Percentiles rank a stretch among this genome's conserved stretches.
phyloP scores from a whole-genome alignment of 140 eudicot genomes.

The Erigeron philadelphicus region DNA sequence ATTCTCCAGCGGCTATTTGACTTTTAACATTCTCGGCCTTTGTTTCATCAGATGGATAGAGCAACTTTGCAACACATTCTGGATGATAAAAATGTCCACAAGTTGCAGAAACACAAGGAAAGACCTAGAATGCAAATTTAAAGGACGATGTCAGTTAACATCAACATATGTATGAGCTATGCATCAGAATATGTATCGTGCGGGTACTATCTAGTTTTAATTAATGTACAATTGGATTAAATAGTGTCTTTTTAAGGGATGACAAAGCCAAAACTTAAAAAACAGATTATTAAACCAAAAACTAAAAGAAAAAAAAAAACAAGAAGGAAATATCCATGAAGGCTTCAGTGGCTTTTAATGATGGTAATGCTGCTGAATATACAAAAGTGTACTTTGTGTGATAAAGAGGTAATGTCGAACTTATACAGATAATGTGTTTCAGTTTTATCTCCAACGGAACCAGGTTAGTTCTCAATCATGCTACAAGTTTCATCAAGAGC shows the following conservation, averaged over 20 bases:
- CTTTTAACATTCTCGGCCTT: slow-evolving; percentile 39
- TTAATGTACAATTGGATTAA: not conserved
- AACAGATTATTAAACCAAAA: not conserved
- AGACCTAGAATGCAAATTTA: slow-evolving; percentile 44
- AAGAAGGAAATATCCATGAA: not conserved
- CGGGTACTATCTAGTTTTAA: not conserved
- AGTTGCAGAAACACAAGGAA: slow-evolving; percentile 78
- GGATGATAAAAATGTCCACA: slow-evolving; percentile 89
- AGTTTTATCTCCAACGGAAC: not conserved
- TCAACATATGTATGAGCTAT: slow-evolving; percentile 2
- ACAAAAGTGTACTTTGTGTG: not conserved
- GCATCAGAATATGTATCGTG: not conserved
- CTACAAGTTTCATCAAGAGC: not conserved
- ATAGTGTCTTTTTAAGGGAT: not conserved
- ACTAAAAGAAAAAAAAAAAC: not conserved
- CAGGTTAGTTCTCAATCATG: not conserved
- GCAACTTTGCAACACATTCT: slow-evolving; percentile 45
- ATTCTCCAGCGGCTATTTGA: slow-evolving; percentile 56
- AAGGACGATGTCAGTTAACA: slow-evolving; percentile 7
- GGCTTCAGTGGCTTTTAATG: slow-evolving; percentile 2
- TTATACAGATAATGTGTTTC: not conserved
- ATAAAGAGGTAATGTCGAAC: not conserved
- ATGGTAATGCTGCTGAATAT: not conserved
- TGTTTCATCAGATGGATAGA: slow-evolving; percentile 40
- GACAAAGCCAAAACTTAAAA: not conserved